A percentile compares a stretch with the other conserved stretches of the same genome.
phyloP scores from a whole-genome alignment of 2,329 filamentous ascomycete genomes.

The Alternaria sp. region DNA sequence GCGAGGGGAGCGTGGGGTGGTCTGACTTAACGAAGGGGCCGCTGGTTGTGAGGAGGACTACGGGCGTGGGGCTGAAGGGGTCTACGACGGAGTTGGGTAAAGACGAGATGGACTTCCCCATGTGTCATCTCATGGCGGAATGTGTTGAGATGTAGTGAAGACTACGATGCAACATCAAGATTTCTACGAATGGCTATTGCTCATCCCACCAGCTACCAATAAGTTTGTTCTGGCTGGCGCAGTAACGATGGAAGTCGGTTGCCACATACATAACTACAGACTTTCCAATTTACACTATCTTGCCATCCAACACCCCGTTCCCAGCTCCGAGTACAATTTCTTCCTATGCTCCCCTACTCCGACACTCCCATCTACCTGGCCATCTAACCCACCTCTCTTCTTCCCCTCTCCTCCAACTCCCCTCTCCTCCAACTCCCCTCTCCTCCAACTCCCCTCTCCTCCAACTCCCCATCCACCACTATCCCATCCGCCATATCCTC shows the following conservation, averaged over 20 bases:
- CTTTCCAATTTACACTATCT: neutral
- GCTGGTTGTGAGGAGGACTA: constrained; percentile 7
- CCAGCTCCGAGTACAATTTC: neutral
- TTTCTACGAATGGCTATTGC: neutral
- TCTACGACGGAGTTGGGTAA: neutral
- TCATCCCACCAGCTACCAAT: neutral
- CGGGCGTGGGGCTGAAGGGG: neutral
- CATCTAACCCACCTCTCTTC: neutral
- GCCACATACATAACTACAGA: neutral
- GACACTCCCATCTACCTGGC: neutral
- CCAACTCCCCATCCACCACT: neutral
- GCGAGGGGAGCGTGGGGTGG: constrained; percentile 5
- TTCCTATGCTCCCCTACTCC: neutral
- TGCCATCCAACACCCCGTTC: neutral
- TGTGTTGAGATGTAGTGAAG: neutral
- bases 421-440: neutral
- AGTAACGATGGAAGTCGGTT: neutral
- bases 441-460: neutral
- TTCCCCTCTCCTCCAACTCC: neutral
- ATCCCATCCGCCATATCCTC: neutral
- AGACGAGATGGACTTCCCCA: neutral
- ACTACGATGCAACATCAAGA: neutral
- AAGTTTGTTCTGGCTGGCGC: neutral
- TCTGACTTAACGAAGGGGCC: neutral
- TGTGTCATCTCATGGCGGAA: constrained; percentile 6